Percentiles rank a stretch among this genome's conserved stretches.
phyloP scores from a whole-genome alignment of 2,329 filamentous ascomycete genomes.

The Grosmannia serpens region DNA sequence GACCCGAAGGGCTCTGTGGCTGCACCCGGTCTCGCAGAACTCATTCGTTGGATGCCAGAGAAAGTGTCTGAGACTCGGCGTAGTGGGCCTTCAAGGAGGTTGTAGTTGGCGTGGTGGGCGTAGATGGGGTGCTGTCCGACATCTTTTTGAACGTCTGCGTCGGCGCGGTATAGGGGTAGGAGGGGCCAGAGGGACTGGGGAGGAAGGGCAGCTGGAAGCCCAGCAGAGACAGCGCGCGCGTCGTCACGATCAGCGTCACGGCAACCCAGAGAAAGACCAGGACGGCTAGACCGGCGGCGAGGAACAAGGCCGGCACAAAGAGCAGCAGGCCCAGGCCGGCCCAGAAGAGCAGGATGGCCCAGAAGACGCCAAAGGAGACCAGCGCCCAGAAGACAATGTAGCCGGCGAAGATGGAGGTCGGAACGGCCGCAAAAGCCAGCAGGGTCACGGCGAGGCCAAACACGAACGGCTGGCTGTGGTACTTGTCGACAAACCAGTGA shows the following conservation, averaged over 20 bases:
- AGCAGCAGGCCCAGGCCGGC: conserved; percentile 9
- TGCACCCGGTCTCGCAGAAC: no score
- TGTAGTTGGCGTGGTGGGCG: no score
- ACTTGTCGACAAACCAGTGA: not conserved
- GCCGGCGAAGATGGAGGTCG: conserved; percentile 2
- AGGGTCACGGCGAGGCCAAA: not conserved
- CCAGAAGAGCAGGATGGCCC: conserved; percentile 12
- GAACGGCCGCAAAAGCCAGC: not conserved
- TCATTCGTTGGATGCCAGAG: no score
- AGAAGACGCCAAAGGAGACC: conserved; percentile 8
- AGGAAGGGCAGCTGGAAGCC: conserved; percentile 1
- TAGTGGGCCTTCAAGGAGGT: no score
- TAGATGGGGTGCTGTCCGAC: not conserved
- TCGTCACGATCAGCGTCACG: not conserved
- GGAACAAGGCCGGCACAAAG: conserved; percentile 9
- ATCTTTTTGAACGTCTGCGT: not conserved
- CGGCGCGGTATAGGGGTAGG: not conserved
- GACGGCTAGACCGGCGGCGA: conserved; percentile 6
- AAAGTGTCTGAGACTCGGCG: no score
- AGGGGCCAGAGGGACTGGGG: not conserved
- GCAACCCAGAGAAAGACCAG: conserved; percentile 8
- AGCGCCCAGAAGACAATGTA: conserved; percentile 9
- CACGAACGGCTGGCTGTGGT: not conserved
- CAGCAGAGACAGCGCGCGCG: conserved; percentile 1
- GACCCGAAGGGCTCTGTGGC: no score